Evolutionary conservation across 805 yeast genomes (phyloP).

Genomic region (Metschnikowia chrysomelidarum): DNA sequence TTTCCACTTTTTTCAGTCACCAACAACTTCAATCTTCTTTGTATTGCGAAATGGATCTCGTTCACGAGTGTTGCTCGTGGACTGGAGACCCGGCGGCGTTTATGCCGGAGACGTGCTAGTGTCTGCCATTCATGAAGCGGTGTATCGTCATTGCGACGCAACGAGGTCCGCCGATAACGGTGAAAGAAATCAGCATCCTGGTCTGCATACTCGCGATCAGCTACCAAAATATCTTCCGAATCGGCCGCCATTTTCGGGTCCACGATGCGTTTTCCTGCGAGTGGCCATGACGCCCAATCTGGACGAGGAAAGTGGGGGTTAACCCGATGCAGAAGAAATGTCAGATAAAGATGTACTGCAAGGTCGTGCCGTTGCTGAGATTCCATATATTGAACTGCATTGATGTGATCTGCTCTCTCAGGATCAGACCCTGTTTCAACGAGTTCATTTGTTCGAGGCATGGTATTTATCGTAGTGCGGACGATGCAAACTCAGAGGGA

Average conservation of each 20-base stretch:
- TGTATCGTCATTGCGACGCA: too few species aligned
- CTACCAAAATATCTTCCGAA: constrained; percentile 10
- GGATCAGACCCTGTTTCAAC: too few species aligned
- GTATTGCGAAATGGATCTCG: constrained; percentile 17
- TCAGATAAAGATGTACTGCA: constrained; percentile 62
- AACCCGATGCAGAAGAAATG: constrained; percentile 43
- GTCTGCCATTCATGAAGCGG: too few species aligned
- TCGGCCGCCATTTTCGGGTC: constrained; percentile 13
- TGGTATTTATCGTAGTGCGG: too few species aligned
- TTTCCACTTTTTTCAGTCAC: constrained; percentile 1
- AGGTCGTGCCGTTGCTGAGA: constrained; percentile 52
- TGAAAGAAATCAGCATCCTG: not conserved
- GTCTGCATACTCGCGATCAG: constrained; percentile 1
- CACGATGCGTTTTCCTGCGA: constrained; percentile 12
- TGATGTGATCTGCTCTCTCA: constrained; percentile 2
- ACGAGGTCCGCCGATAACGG: too few species aligned
- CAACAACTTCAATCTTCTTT: constrained; percentile 6
- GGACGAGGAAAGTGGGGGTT: constrained; percentile 35
- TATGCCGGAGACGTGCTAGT: constrained; percentile 2
- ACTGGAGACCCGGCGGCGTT: constrained; percentile 5
- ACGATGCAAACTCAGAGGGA: too few species aligned
- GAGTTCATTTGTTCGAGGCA: too few species aligned
- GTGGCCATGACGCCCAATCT: constrained; percentile 65
- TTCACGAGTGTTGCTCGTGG: constrained; percentile 16
- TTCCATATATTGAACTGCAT: constrained; percentile 38